These are phyloP conservation scores for Mortierella sp. DNA, from an alignment of 371 early-diverging fungal genomes.

Conservation along the genomic window DNA sequence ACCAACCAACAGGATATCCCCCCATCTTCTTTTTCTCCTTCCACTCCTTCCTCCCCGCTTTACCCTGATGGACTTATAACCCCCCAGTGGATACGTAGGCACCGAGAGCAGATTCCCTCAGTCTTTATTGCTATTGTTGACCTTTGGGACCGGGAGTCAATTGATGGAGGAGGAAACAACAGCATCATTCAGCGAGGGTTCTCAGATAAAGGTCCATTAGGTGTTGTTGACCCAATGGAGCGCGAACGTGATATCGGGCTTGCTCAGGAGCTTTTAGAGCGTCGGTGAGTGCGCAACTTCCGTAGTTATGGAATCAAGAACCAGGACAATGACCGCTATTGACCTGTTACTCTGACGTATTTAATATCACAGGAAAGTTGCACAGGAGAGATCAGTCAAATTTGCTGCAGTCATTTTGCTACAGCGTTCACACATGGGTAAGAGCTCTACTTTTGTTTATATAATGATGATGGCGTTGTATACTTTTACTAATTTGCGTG, in stretches of 20 bases:
- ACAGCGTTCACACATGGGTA: constrained; percentile 68
- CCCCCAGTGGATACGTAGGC: constrained; percentile 77
- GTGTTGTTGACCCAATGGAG: constrained; percentile 65
- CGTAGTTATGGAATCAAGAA: too few species aligned
- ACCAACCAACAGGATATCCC: constrained; percentile 57
- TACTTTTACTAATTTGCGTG: neutral
- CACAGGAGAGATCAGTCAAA: constrained; percentile 77
- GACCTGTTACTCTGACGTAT: neutral
- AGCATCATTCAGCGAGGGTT: constrained; percentile 36
- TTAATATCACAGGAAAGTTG: constrained; percentile 64
- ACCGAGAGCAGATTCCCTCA: constrained; percentile 71
- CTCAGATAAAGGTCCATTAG: constrained; percentile 70
- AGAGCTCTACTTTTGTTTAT: neutral
- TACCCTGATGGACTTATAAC: constrained; percentile 88
- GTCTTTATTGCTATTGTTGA: constrained; percentile 80
- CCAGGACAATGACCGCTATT: too few species aligned
- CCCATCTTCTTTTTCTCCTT: constrained; percentile 76
- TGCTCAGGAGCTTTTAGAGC: constrained; percentile 75
- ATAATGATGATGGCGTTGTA: neutral
- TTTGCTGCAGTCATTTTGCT: constrained; percentile 80
- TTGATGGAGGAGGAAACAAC: constrained; percentile 9
- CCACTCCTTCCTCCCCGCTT: constrained; percentile 74
- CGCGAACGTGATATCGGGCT: constrained; percentile 73
- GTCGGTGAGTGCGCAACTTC: constrained; percentile 49
- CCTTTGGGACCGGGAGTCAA: constrained; percentile 67